These are phyloP conservation scores for Dryas drummondii DNA, from an alignment of 306 rosid genomes.

Conservation along the genomic window DNA sequence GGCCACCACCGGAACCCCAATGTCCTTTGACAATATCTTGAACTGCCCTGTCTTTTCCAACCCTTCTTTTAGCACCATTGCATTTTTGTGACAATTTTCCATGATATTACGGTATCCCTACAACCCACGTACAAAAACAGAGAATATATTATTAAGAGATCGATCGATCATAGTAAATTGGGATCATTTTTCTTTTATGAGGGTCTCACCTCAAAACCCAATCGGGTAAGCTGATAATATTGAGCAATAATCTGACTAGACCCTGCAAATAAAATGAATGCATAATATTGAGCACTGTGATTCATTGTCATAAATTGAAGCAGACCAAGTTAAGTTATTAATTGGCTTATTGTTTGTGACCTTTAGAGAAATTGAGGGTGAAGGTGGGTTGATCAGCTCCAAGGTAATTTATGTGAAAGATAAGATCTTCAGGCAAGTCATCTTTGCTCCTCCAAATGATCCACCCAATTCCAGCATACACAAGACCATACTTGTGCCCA, in stretches of 20 bases:
- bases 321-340: too few species aligned
- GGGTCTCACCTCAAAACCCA: slow-evolving; percentile 52
- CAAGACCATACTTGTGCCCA: slow-evolving; percentile 82
- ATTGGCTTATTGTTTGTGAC: neutral
- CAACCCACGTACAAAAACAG: too few species aligned
- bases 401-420: slow-evolving; percentile 49
- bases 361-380: slow-evolving; percentile 43
- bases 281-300: too few species aligned
- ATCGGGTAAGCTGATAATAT: slow-evolving; percentile 59
- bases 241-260: slow-evolving; percentile 71
- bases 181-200: too few species aligned
- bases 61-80: slow-evolving; percentile 29
- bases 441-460: slow-evolving; percentile 57
- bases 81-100: slow-evolving; percentile 48
- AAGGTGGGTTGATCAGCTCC: slow-evolving; percentile 43
- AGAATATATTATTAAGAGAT: too few species aligned
- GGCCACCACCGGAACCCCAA: slow-evolving; percentile 39
- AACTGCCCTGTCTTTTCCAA: slow-evolving; percentile 27
- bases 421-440: slow-evolving; percentile 62
- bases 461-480: slow-evolving; percentile 86
- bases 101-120: slow-evolving; percentile 55
- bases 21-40: slow-evolving; percentile 34
- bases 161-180: too few species aligned
- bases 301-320: too few species aligned
- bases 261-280: slow-evolving; percentile 28